Evolutionary conservation across 805 yeast species (phyloP).

Genomic region (Yamadazyma scolyti): DNA sequence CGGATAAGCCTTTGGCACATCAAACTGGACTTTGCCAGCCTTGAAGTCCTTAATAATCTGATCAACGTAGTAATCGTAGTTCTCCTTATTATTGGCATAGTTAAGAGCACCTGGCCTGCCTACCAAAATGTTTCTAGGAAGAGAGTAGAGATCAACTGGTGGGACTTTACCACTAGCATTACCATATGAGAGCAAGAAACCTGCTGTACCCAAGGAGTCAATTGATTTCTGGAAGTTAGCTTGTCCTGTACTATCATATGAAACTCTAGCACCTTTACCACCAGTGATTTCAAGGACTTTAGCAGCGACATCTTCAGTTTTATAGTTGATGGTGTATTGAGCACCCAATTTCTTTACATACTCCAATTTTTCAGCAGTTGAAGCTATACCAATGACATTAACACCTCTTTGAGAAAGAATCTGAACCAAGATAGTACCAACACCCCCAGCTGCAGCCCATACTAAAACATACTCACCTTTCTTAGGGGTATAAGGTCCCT

Average conservation of each 20-base stretch:
- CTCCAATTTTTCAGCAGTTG: conserved; percentile 66
- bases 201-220: conserved; percentile 60
- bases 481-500: conserved; percentile 63
- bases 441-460: conserved; percentile 97
- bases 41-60: neutral
- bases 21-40: conserved; percentile 51
- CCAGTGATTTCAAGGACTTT: conserved; percentile 57
- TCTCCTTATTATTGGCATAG: too few species aligned
- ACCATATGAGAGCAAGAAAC: conserved; percentile 75
- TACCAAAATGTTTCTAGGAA: conserved; percentile 63
- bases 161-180: conserved; percentile 84
- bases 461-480: conserved; percentile 70
- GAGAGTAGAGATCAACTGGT: conserved; percentile 50
- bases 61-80: too few species aligned
- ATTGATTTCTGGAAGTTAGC: conserved; percentile 68
- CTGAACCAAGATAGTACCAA: conserved; percentile 71
- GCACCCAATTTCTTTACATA: conserved; percentile 74
- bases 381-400: conserved; percentile 79
- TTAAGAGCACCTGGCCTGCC: conserved; percentile 59
- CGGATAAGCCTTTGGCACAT: conserved; percentile 47
- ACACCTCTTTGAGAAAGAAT: conserved; percentile 64
- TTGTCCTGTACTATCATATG: conserved; percentile 76
- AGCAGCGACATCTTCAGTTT: conserved; percentile 52
- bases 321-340: conserved; percentile 57
- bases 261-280: conserved; percentile 65